Conservation (phyloP, 768 basidiomycete species). For the Botryobasidium botryosum region DNA sequence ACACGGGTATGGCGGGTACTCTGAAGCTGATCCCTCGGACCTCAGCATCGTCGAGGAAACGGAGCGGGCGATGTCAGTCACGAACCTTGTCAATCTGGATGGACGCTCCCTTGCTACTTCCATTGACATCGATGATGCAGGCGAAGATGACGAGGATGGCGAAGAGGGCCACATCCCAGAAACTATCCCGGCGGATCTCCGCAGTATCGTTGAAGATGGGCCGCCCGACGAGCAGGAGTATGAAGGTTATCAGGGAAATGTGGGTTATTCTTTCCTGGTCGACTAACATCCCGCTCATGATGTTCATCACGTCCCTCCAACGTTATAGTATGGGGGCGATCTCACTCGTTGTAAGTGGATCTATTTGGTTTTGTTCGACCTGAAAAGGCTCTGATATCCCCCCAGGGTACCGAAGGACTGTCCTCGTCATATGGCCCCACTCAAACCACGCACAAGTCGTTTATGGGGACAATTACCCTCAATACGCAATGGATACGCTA, state of each 20-base stretch:
- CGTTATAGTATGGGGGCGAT: too few relatives aligned
- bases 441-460: too few relatives aligned
- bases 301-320: too few relatives aligned
- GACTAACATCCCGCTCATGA: not conserved
- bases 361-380: too few relatives aligned
- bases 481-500: too few relatives aligned
- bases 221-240: slow-evolving; percentile 24
- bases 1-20: not conserved
- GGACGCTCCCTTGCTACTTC: too few relatives aligned
- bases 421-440: not conserved
- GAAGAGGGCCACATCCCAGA: slow-evolving; percentile 13
- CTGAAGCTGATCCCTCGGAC: not conserved
- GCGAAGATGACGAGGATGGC: not conserved
- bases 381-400: too few relatives aligned
- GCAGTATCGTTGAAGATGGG: slow-evolving; percentile 15
- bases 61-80: not conserved
- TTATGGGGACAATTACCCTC: too few relatives aligned
- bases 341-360: too few relatives aligned
- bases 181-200: not conserved
- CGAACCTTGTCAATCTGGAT: not conserved
- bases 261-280: slow-evolving; percentile 6
- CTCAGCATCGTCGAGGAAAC: not conserved
- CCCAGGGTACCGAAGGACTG: not conserved
- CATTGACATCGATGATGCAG: too few relatives aligned
- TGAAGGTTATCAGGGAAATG: slow-evolving; percentile 29